Percentiles rank a stretch among this genome's conserved stretches.
Evolutionary conservation across 305 asterid species (phyloP).

Genomic region (Fraxinus angustifolia): DNA sequence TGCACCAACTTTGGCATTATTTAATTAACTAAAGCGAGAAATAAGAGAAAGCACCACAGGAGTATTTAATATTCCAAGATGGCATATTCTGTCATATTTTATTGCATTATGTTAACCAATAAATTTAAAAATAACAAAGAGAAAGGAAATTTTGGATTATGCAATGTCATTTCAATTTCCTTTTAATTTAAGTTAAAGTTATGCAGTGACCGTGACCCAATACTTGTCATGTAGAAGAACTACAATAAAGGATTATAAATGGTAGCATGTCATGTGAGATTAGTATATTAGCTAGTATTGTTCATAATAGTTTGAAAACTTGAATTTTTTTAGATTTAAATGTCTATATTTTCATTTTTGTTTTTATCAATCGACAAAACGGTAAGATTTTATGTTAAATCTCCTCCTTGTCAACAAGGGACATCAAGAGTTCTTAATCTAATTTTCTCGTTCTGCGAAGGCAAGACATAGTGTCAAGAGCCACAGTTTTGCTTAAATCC

Average conservation of each 20-base stretch:
- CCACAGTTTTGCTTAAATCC: too few relatives aligned
- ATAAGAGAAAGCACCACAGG: constrained; percentile 25
- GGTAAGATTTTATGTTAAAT: neutral
- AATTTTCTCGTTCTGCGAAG: neutral
- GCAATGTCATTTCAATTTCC: neutral
- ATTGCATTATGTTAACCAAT: constrained; percentile 8
- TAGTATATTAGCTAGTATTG: neutral
- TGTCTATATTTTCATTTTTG: neutral
- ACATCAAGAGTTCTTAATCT: neutral
- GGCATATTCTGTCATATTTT: constrained; percentile 42
- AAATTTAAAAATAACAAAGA: neutral
- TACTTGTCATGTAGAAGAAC: neutral
- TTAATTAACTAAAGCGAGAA: constrained; percentile 31
- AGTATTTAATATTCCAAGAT: constrained; percentile 23
- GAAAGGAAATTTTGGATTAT: neutral
- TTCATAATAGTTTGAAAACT: neutral
- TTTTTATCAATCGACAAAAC: neutral
- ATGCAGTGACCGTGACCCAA: neutral
- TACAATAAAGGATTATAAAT: neutral
- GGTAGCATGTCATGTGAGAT: neutral
- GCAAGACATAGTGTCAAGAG: neutral
- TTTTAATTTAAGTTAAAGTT: constrained; percentile 21
- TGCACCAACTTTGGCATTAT: constrained; percentile 29
- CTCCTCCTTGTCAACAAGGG: neutral
- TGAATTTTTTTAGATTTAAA: too few relatives aligned